phyloP scores from a whole-genome alignment of 2,329 filamentous ascomycete species.

The Alternaria dauci region DNA sequence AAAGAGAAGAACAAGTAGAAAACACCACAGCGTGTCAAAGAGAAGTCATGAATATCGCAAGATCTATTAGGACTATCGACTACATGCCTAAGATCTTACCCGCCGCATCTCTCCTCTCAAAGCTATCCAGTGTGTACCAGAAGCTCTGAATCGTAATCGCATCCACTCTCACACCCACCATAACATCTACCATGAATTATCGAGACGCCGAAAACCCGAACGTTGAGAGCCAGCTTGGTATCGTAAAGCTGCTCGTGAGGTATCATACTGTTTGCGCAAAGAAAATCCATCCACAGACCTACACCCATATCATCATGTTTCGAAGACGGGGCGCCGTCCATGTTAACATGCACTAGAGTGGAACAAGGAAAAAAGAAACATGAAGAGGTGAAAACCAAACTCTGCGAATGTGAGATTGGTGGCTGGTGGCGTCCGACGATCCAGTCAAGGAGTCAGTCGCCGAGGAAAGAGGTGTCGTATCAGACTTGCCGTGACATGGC shows the following conservation, averaged over 20 bases:
- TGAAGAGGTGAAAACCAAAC: conserved; percentile 22
- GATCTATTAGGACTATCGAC: conserved; percentile 27
- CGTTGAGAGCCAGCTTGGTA: conserved; percentile 27
- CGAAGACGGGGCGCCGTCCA: conserved; percentile 45
- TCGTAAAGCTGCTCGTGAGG: conserved; percentile 33
- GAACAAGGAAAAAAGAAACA: conserved; percentile 37
- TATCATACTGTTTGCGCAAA: conserved; percentile 41
- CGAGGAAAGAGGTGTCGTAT: conserved; percentile 23
- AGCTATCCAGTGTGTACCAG: conserved; percentile 30
- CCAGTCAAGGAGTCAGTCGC: conserved; percentile 44
- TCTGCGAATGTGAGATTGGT: conserved; percentile 24
- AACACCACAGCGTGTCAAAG: background rate
- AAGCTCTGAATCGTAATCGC: conserved; percentile 23
- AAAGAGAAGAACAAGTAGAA: background rate
- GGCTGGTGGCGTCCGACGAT: conserved; percentile 22
- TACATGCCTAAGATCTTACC: conserved; percentile 29
- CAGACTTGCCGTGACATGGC: conserved; percentile 14
- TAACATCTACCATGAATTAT: conserved; percentile 16
- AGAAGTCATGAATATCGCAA: conserved; percentile 9
- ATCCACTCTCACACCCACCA: conserved; percentile 26
- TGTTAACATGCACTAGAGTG: conserved; percentile 35
- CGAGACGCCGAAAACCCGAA: conserved; percentile 25
- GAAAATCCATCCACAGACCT: conserved; percentile 28
- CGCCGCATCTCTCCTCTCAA: background rate
- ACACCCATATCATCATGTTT: conserved; percentile 35